These are phyloP conservation scores for Aspergillus avenaceus DNA, from an alignment of 495 filamentous ascomycete species.

Conservation along the genomic window DNA sequence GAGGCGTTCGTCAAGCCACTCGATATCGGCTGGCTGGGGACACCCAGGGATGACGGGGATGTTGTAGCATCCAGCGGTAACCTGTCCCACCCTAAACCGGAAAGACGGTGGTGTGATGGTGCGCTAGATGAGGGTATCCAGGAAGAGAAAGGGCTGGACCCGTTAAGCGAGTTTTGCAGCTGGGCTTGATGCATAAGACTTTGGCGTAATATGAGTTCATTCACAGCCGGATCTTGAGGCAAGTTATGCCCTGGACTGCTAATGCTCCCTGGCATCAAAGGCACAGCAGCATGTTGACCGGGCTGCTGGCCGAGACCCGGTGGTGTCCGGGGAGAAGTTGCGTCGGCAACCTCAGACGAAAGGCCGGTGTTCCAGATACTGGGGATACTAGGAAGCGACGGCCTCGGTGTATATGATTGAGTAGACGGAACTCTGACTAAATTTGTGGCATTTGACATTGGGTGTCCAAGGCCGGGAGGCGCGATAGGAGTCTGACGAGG, in stretches of 20 bases:
- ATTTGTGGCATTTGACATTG: slow-evolving; percentile 19
- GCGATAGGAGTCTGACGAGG: slow-evolving; percentile 28
- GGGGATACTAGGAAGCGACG: slow-evolving; percentile 33
- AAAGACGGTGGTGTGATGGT: slow-evolving; percentile 14
- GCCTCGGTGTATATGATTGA: slow-evolving; percentile 33
- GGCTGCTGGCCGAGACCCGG: slow-evolving; percentile 30
- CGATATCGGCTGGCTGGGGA: slow-evolving; percentile 28
- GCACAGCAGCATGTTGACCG: slow-evolving; percentile 17
- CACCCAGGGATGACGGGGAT: slow-evolving; percentile 17
- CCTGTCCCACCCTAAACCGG: slow-evolving; percentile 25
- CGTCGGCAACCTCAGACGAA: slow-evolving; percentile 25
- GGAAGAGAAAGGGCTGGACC: slow-evolving; percentile 19
- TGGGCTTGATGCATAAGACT: slow-evolving; percentile 26
- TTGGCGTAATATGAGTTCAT: slow-evolving; percentile 28
- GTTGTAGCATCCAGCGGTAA: slow-evolving; percentile 14
- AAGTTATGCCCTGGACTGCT: slow-evolving; percentile 17
- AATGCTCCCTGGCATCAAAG: slow-evolving; percentile 14
- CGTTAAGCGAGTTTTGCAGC: slow-evolving; percentile 19
- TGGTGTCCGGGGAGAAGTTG: slow-evolving; percentile 30
- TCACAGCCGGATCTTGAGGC: slow-evolving; percentile 24
- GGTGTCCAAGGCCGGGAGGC: slow-evolving; percentile 36
- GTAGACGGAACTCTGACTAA: slow-evolving; percentile 22
- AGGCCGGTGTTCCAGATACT: slow-evolving; percentile 47
- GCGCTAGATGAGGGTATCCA: slow-evolving; percentile 25
- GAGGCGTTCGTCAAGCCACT: slow-evolving; percentile 27